A percentile compares a stretch with the other conserved stretches of the same genome.
Conservation (phyloP, 1,139 yeast species). For the Yamadazyma jaroonii region DNA sequence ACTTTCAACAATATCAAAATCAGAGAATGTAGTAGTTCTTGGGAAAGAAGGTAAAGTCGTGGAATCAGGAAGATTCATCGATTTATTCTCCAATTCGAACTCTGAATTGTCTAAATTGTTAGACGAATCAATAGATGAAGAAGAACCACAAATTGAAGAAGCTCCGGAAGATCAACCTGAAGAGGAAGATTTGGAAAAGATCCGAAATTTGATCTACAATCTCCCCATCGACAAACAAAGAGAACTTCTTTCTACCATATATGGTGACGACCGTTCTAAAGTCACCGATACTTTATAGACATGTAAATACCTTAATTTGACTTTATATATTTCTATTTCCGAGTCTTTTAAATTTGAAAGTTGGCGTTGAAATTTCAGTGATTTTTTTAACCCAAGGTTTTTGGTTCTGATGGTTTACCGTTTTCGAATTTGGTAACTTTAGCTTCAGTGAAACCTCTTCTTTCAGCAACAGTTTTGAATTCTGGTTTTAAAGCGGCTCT, state of each 20-base stretch:
- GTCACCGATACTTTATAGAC: slow-evolving; percentile 3
- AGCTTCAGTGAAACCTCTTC: slow-evolving; percentile 75
- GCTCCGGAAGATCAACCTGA: slow-evolving; percentile 16
- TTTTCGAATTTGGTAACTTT: slow-evolving; percentile 70
- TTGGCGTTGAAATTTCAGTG: too few species aligned
- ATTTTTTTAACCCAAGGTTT: slow-evolving; percentile 19
- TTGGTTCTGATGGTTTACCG: slow-evolving; percentile 51
- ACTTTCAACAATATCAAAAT: slow-evolving; percentile 67
- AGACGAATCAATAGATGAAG: slow-evolving; percentile 23
- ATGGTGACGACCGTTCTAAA: slow-evolving; percentile 13
- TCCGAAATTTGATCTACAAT: slow-evolving; percentile 36
- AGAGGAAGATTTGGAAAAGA: slow-evolving; percentile 21
- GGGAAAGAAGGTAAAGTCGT: slow-evolving; percentile 45
- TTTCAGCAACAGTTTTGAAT: slow-evolving; percentile 69
- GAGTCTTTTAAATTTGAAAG: neutral
- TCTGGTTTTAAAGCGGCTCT: slow-evolving; percentile 91
- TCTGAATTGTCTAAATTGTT: slow-evolving; percentile 44
- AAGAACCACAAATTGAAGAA: slow-evolving; percentile 7
- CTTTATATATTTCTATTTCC: slow-evolving; percentile 3
- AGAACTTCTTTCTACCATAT: slow-evolving; percentile 29
- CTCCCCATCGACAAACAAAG: slow-evolving; percentile 34
- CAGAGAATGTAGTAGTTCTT: slow-evolving; percentile 55
- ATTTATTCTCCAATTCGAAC: slow-evolving; percentile 40
- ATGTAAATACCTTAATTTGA: neutral
- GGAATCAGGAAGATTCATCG: slow-evolving; percentile 41